Percentiles rank a stretch among this genome's conserved stretches.
Conservation (phyloP, 2,329 filamentous ascomycete genomes). For the Fusarium papillatum region DNA sequence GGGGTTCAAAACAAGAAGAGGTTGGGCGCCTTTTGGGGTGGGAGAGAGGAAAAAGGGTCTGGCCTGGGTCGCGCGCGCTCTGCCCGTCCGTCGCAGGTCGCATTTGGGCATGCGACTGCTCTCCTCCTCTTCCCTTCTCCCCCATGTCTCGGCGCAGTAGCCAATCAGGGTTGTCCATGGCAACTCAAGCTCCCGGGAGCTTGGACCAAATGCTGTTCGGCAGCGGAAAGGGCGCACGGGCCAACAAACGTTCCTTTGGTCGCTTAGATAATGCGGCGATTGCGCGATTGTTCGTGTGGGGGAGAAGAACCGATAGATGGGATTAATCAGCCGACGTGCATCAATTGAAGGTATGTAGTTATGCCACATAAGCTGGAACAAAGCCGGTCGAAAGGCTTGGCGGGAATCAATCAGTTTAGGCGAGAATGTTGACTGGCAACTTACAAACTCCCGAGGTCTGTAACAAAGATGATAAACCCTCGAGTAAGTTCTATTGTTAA, state of each 20-base stretch:
- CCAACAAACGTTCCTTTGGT: constrained; percentile 18
- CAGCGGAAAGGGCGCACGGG: constrained; percentile 37
- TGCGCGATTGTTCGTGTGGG: constrained; percentile 10
- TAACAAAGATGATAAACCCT: constrained; percentile 43
- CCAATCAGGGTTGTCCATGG: constrained; percentile 41
- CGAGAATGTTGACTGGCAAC: constrained; percentile 6
- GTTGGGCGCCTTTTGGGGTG: constrained; percentile 39
- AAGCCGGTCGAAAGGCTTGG: background rate
- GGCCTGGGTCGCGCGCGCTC: constrained; percentile 16
- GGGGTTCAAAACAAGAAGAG: constrained; percentile 38
- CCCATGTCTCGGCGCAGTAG: constrained; percentile 28
- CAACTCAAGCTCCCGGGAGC: constrained; percentile 47
- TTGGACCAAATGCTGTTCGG: constrained; percentile 44
- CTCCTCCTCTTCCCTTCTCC: background rate
- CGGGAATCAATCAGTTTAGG: constrained; percentile 9
- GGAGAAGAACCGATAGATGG: constrained; percentile 9
- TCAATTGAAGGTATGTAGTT: constrained; percentile 46
- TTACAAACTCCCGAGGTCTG: background rate
- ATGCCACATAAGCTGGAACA: constrained; percentile 5
- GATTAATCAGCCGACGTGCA: constrained; percentile 14
- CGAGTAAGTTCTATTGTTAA: constrained; percentile 34
- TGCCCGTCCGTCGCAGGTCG: constrained; percentile 45
- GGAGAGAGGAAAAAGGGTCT: constrained; percentile 7
- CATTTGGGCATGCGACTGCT: constrained; percentile 30
- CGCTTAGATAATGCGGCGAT: constrained; percentile 26